phyloP scores from a whole-genome alignment of 768 basidiomycete species.

The Lentinula detonsa region DNA sequence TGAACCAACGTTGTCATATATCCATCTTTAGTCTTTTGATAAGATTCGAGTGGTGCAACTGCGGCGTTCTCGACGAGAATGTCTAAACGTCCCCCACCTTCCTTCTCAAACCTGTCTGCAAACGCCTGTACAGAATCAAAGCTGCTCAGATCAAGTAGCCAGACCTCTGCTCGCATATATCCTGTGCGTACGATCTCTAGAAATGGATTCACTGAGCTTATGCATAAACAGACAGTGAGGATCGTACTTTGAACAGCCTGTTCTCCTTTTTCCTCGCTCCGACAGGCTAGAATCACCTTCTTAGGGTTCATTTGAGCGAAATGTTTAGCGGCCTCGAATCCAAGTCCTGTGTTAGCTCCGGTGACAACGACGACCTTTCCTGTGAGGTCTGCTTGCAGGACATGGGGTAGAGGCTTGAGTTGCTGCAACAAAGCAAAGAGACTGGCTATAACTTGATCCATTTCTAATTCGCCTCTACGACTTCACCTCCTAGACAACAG shows the following conservation, averaged over 20 bases:
- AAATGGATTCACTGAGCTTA: neutral
- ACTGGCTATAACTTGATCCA: neutral
- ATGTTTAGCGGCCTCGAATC: constrained; percentile 40
- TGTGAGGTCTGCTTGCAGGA: constrained; percentile 28
- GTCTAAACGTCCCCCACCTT: constrained; percentile 26
- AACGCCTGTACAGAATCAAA: constrained; percentile 37
- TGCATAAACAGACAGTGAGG: too few species aligned
- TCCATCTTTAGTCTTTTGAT: constrained; percentile 29
- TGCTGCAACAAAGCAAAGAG: neutral
- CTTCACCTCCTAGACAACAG: too few species aligned
- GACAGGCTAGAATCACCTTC: constrained; percentile 31
- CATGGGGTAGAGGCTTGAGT: constrained; percentile 14
- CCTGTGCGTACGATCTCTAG: constrained; percentile 25
- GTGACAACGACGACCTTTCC: constrained; percentile 44
- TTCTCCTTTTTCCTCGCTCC: constrained; percentile 25
- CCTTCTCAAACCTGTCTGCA: constrained; percentile 25
- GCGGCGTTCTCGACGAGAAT: constrained; percentile 42
- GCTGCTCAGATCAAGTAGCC: constrained; percentile 32
- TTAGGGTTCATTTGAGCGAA: constrained; percentile 38
- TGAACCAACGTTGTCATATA: constrained; percentile 37
- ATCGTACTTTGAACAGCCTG: constrained; percentile 17
- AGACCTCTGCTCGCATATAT: constrained; percentile 26
- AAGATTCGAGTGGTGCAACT: neutral
- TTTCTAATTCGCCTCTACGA: neutral
- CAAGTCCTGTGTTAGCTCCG: constrained; percentile 48